These are phyloP conservation scores for Lachnellula suecica DNA, from an alignment of 2,329 filamentous ascomycete genomes.

Conservation along the genomic window DNA sequence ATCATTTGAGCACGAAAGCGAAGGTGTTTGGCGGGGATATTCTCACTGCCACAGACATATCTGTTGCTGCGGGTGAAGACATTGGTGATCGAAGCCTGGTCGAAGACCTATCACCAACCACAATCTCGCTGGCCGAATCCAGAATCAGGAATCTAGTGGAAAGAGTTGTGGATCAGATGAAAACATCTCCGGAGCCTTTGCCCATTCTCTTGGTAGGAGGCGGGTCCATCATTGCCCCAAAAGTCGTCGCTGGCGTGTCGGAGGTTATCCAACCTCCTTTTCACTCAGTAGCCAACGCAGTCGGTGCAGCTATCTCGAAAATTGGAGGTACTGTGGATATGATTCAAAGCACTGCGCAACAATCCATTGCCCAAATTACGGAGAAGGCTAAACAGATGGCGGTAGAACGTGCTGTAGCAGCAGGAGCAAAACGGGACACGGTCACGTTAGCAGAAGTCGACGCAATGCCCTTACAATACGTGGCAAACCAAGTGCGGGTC, in stretches of 20 bases:
- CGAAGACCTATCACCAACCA: slow-evolving; percentile 19
- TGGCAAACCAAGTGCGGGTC: slow-evolving; percentile 33
- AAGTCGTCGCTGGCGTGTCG: slow-evolving; percentile 45
- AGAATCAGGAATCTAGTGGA: slow-evolving; percentile 45
- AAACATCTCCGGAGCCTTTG: slow-evolving; percentile 49
- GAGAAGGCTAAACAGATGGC: slow-evolving; percentile 16
- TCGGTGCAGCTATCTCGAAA: slow-evolving; percentile 50
- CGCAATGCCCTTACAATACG: slow-evolving; percentile 20
- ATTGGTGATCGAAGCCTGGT: slow-evolving; percentile 15
- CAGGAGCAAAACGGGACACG: slow-evolving; percentile 18
- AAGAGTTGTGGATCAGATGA: slow-evolving; percentile 52
- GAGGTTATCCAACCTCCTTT: slow-evolving; percentile 49
- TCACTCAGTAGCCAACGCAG: slow-evolving; percentile 55
- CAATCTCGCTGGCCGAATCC: slow-evolving; percentile 19
- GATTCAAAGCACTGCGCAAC: slow-evolving; percentile 18
- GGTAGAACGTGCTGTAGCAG: slow-evolving; percentile 17
- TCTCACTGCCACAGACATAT: slow-evolving; percentile 53
- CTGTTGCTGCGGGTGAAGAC: slow-evolving; percentile 31
- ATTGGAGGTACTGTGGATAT: slow-evolving; percentile 25
- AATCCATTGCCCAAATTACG: slow-evolving; percentile 15
- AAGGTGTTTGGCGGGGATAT: slow-evolving; percentile 52
- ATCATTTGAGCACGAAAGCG: slow-evolving; percentile 46
- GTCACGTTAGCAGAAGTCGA: slow-evolving; percentile 20
- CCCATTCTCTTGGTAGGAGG: slow-evolving; percentile 57
- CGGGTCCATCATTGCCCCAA: slow-evolving; percentile 47